Conservation (phyloP, 2,329 filamentous ascomycete species). For the Sarocladium strictum region DNA sequence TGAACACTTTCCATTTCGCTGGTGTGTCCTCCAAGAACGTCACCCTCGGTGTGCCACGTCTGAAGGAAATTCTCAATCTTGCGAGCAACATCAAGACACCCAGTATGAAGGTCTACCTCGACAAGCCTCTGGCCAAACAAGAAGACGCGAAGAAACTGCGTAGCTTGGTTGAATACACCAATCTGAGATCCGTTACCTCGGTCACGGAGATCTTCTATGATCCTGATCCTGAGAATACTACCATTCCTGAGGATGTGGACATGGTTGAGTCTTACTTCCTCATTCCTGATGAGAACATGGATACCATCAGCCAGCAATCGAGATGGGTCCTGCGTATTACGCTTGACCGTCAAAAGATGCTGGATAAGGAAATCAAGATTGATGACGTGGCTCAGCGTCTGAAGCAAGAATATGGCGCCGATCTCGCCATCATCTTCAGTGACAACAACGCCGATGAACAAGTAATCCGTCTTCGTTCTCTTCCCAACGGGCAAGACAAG, state of each 20-base stretch:
- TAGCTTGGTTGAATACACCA: slow-evolving; percentile 90
- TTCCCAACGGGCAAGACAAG: slow-evolving; percentile 63
- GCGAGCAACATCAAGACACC: slow-evolving; percentile 98
- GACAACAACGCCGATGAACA: slow-evolving; percentile 97
- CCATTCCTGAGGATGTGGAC: slow-evolving; percentile 80
- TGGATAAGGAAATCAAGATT: slow-evolving; percentile 89
- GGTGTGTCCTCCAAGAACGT: slow-evolving; percentile 99
- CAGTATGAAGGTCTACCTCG: slow-evolving; percentile 88
- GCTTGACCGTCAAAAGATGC: slow-evolving; percentile 85
- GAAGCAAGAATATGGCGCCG: slow-evolving; percentile 78
- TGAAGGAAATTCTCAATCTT: slow-evolving; percentile 98
- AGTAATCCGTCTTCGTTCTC: slow-evolving; percentile 85
- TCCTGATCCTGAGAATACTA: slow-evolving; percentile 78
- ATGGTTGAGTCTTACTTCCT: slow-evolving; percentile 98
- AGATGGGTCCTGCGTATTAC: slow-evolving; percentile 94
- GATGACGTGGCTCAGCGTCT: slow-evolving; percentile 86
- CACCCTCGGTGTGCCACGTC: slow-evolving; percentile 94
- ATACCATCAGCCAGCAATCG: slow-evolving; percentile 67
- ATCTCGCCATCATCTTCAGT: slow-evolving; percentile 90
- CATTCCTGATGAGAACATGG: slow-evolving; percentile 70
- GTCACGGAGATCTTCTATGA: slow-evolving; percentile 97
- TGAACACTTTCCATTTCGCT: slow-evolving; percentile 99
- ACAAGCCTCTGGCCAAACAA: slow-evolving; percentile 58
- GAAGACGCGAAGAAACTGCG: slow-evolving; percentile 80
- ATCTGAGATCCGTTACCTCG: slow-evolving; percentile 82